Base-by-base conservation (phyloP, 169 alveolate genomes). In the Besnoitia besnoiti region DNA sequence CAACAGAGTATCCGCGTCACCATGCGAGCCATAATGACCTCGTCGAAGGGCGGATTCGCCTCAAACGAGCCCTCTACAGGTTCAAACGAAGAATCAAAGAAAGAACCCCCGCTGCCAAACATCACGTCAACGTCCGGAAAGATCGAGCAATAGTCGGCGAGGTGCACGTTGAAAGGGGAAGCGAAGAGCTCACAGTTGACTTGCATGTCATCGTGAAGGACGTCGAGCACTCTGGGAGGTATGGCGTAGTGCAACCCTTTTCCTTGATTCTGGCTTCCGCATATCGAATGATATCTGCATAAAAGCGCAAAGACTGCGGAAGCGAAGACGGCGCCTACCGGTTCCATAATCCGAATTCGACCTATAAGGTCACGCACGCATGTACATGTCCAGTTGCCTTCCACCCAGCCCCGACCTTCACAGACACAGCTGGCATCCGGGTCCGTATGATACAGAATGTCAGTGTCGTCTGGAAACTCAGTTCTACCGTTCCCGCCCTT, bases 21-120 rank as follows among this genome's bases (percentile, higher is more conserved):
- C 51, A 76, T 62, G 49, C 88, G 90, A 12, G 59, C 59, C 85
- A 89, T 89, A 39, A 76, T 33, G 30, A 89, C 46, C 51, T 89
- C 93, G 51, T 89, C 93, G 44, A 73, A 89, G 14, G 93, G 93
- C 7, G 93, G 93, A 44, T 89, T 89, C 21, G 88, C 93, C 51
- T 89, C 93, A n/a, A 39, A 89, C 51, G 93, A 89, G 35, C 93
- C 93, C 87, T 61, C 85, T 50, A 21, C 14, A 33, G 75, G 40
- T 16, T 59, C 21, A 7, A 89, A 51, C 7, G 33, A 21, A 40
- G 85, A 49, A 40, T 61, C 93, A n/a, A 89, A 89, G 88, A 89
- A 89, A 30, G 90, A 73, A 0, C 93, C 93, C n/a, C 44, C 24
- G 90, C 93, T 89, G 10, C 88, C 93, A 89, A 89, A 89, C 49